Conservation (phyloP, 2,329 filamentous ascomycete genomes). For the Emericellopsis cladophorae region DNA sequence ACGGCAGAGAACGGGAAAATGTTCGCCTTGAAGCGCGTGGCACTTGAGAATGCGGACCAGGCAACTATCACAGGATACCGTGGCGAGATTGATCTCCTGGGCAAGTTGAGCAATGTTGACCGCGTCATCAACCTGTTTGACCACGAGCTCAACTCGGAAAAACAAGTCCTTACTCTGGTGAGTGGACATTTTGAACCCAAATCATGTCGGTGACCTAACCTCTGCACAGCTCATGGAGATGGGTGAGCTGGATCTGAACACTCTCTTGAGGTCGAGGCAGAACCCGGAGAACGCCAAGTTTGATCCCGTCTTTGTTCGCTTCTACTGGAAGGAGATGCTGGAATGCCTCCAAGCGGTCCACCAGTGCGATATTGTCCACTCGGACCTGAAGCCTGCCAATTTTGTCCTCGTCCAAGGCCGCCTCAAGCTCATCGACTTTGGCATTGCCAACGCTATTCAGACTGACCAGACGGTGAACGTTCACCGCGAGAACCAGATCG, state of each 20-base stretch:
- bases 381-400: constrained; percentile 92
- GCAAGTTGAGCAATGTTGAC: constrained; percentile 71
- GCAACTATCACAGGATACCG: constrained; percentile 75
- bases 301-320: constrained; percentile 85
- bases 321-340: constrained; percentile 99
- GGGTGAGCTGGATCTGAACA: constrained; percentile 86
- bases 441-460: constrained; percentile 94
- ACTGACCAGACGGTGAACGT: constrained; percentile 94
- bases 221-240: constrained; percentile 76
- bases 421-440: constrained; percentile 95
- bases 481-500: constrained; percentile 87
- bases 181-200: constrained; percentile 18
- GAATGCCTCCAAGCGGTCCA: constrained; percentile 89
- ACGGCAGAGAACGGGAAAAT: constrained; percentile 96
- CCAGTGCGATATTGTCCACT: constrained; percentile 84
- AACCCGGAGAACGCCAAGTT: constrained; percentile 63
- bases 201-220: constrained; percentile 8
- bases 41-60: constrained; percentile 81
- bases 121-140: constrained; percentile 85
- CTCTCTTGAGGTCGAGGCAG: constrained; percentile 62
- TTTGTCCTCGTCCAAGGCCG: constrained; percentile 86
- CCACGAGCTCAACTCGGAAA: constrained; percentile 87
- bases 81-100: constrained; percentile 86
- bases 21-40: constrained; percentile 86
- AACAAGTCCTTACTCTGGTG: constrained; percentile 76